Conservation (phyloP, 148 eudicot species). For the Vaccinium darrowii region DNA sequence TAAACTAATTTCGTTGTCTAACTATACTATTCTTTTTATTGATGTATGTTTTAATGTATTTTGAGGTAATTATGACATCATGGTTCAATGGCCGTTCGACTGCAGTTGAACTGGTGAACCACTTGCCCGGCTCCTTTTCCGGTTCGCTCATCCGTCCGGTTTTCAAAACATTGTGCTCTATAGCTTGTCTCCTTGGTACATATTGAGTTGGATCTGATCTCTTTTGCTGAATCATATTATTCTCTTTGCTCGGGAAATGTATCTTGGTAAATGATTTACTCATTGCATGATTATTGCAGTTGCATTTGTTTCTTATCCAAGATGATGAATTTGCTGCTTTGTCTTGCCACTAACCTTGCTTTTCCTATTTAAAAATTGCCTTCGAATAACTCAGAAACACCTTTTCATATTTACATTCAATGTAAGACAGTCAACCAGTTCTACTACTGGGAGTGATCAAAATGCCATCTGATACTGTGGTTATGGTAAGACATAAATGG, state of each 20-base stretch:
- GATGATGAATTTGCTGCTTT: neutral
- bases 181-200: neutral
- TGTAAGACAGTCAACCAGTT: neutral
- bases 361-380: neutral
- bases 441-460: constrained; percentile 2
- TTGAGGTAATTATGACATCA: no score
- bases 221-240: neutral
- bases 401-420: neutral
- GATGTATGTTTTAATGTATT: no score
- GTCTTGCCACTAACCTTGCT: neutral
- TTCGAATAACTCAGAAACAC: neutral
- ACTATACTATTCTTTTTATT: no score
- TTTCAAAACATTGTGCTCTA: no score
- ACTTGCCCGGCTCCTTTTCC: no score
- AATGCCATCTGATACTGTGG: constrained; percentile 15
- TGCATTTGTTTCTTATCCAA: constrained; percentile 4
- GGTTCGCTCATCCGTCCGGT: no score
- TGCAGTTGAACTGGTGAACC: no score
- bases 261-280: neutral
- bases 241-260: neutral
- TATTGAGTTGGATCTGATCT: neutral
- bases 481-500: constrained; percentile 1
- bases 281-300: neutral
- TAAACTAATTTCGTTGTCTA: no score
- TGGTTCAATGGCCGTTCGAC: no score